Conservation (phyloP, 2,329 filamentous ascomycete genomes). For the Ceratocystis eucalypticola region DNA sequence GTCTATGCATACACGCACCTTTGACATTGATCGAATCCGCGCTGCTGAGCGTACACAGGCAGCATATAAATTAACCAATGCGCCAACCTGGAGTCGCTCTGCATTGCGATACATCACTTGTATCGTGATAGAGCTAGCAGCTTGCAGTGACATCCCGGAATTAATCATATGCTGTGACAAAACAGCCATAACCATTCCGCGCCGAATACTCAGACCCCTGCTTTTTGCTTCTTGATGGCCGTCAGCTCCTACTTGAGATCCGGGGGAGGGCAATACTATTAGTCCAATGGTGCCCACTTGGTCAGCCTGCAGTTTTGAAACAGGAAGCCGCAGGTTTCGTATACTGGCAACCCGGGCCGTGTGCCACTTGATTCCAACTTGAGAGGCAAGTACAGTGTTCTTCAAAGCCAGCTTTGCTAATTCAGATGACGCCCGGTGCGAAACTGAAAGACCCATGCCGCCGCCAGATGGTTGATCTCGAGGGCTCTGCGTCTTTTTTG, state of each 20-base stretch:
- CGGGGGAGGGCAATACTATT: conserved; percentile 37
- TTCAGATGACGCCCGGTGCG: conserved; percentile 41
- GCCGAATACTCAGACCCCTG: conserved; percentile 39
- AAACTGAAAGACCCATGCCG: conserved; percentile 30
- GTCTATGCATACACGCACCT: conserved; percentile 8
- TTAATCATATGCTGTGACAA: conserved; percentile 45
- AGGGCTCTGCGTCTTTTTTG: conserved; percentile 23
- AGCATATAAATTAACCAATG: conserved; percentile 67
- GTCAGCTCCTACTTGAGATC: conserved; percentile 24
- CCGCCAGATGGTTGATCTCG: conserved; percentile 33
- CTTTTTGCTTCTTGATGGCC: conserved; percentile 19
- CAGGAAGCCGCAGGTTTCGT: conserved; percentile 73
- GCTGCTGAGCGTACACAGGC: conserved; percentile 76
- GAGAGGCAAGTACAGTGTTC: conserved; percentile 39
- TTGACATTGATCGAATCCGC: conserved; percentile 48
- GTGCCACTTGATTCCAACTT: conserved; percentile 59
- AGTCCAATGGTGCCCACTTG: conserved; percentile 87
- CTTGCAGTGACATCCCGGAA: conserved; percentile 44
- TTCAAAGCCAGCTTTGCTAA: conserved; percentile 39
- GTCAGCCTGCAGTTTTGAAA: conserved; percentile 58
- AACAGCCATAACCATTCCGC: conserved; percentile 71
- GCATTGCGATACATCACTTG: conserved; percentile 53
- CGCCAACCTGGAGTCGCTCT: conserved; percentile 50
- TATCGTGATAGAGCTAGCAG: conserved; percentile 56
- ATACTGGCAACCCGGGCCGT: conserved; percentile 70